These are phyloP conservation scores for Yarrowia hollandica DNA, from an alignment of 805 yeast genomes.

Conservation along the genomic window DNA sequence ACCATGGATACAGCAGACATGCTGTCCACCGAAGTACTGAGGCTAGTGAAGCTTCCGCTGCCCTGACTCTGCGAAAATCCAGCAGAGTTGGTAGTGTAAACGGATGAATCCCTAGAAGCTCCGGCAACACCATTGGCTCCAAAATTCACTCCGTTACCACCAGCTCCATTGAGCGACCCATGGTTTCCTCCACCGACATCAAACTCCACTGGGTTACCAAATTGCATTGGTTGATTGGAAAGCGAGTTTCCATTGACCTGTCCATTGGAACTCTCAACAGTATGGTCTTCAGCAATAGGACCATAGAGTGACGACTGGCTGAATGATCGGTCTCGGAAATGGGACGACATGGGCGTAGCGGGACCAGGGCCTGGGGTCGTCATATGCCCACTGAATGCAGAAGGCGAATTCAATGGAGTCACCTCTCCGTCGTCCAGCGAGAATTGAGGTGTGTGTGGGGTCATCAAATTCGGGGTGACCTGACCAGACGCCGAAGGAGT, in stretches of 20 bases:
- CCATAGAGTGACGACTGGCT: slow-evolving; percentile 21
- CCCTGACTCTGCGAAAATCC: slow-evolving; percentile 25
- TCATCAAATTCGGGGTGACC: slow-evolving; percentile 20
- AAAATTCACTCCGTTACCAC: neutral
- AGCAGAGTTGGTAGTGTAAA: slow-evolving; percentile 2
- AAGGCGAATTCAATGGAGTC: slow-evolving; percentile 24
- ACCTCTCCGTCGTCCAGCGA: slow-evolving; percentile 28
- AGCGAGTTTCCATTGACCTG: neutral
- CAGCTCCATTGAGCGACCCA: too few relatives aligned
- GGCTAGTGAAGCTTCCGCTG: slow-evolving; percentile 20
- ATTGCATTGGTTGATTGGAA: neutral
- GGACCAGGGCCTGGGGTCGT: slow-evolving; percentile 21
- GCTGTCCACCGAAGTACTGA: slow-evolving; percentile 26
- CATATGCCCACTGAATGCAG: slow-evolving; percentile 16
- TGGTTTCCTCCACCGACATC: slow-evolving; percentile 3
- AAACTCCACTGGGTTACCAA: slow-evolving; percentile 26
- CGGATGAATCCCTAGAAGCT: slow-evolving; percentile 5
- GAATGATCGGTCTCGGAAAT: slow-evolving; percentile 26
- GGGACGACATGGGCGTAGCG: slow-evolving; percentile 22
- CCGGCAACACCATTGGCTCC: neutral
- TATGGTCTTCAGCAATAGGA: slow-evolving; percentile 1
- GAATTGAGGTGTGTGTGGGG: slow-evolving; percentile 27
- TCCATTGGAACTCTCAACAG: neutral
- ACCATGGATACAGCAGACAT: slow-evolving; percentile 15
- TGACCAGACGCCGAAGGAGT: slow-evolving; percentile 18